Evolutionary conservation across 2,329 filamentous ascomycete species (phyloP).

Genomic region (Fusarium tanahbumbuense): DNA sequence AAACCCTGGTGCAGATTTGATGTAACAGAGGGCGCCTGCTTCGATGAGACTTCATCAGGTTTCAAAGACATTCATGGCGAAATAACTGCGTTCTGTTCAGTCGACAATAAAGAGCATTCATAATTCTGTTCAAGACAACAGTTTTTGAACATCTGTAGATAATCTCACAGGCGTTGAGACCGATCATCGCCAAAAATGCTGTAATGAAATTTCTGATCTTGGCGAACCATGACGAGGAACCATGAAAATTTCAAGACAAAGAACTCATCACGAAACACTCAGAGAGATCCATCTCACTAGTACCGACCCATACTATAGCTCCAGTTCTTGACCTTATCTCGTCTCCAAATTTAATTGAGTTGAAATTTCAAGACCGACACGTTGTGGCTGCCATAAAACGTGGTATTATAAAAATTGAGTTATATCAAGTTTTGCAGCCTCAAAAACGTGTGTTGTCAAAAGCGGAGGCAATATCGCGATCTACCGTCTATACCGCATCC

Average conservation of each 20-base stretch:
- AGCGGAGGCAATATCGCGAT: constrained; percentile 1
- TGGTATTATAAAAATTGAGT: neutral
- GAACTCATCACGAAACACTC: neutral
- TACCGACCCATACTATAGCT: neutral
- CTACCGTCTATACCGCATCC: neutral
- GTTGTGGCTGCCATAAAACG: neutral
- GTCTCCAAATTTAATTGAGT: too few relatives aligned
- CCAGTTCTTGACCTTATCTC: too few relatives aligned
- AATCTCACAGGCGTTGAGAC: too few relatives aligned
- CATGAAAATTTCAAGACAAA: neutral
- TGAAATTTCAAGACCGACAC: neutral
- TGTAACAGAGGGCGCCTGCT: too few relatives aligned
- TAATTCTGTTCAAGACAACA: neutral
- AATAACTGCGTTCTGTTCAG: too few relatives aligned
- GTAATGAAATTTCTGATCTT: neutral
- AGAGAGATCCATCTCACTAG: neutral
- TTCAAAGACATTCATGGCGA: too few relatives aligned
- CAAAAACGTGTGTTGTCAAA: neutral
- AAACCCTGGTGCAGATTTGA: too few relatives aligned
- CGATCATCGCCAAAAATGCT: too few relatives aligned
- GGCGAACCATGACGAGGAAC: neutral
- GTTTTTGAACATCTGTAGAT: neutral
- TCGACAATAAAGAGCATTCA: too few relatives aligned
- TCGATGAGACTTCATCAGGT: too few relatives aligned
- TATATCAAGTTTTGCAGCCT: neutral